A percentile compares a stretch with the other conserved stretches of the same genome.
phyloP scores from a whole-genome alignment of 1,284 basidiomycete species.

The Leccinum griseonigrum region DNA sequence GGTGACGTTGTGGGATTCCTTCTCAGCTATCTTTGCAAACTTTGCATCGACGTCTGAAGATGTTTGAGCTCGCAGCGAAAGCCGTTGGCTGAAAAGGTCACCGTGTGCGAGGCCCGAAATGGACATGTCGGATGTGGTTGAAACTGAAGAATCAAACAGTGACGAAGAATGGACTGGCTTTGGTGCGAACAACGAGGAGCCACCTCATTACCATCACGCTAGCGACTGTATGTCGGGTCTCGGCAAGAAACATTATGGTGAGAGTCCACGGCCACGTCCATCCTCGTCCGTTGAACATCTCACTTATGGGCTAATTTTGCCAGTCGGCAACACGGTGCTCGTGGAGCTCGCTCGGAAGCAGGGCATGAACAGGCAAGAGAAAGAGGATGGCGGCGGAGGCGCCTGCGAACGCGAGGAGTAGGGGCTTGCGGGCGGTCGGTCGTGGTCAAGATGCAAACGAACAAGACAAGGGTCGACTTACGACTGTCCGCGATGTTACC shows the following conservation, averaged over 20 bases:
- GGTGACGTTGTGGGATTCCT: constrained; percentile 64
- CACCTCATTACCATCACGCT: no score
- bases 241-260: no score
- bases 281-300: background rate
- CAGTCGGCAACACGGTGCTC: constrained; percentile 43
- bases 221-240: no score
- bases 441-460: no score
- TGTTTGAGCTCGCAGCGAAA: constrained; percentile 54
- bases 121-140: constrained; percentile 31
- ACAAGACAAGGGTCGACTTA: constrained; percentile 38
- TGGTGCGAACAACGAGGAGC: no score
- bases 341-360: no score
- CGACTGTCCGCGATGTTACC: constrained; percentile 85
- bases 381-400: no score
- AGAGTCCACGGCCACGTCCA: constrained; percentile 7
- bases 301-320: background rate
- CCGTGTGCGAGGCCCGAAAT: background rate
- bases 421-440: no score
- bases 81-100: constrained; percentile 51
- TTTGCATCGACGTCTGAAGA: constrained; percentile 72
- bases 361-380: no score
- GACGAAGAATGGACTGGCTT: no score
- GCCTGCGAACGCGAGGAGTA: no score
- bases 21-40: constrained; percentile 70
- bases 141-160: no score